A percentile compares a stretch with the other conserved stretches of the same genome.
Evolutionary conservation across 192 early-diverging fungal species (phyloP).

Genomic region (Backusella morwellensis): DNA sequence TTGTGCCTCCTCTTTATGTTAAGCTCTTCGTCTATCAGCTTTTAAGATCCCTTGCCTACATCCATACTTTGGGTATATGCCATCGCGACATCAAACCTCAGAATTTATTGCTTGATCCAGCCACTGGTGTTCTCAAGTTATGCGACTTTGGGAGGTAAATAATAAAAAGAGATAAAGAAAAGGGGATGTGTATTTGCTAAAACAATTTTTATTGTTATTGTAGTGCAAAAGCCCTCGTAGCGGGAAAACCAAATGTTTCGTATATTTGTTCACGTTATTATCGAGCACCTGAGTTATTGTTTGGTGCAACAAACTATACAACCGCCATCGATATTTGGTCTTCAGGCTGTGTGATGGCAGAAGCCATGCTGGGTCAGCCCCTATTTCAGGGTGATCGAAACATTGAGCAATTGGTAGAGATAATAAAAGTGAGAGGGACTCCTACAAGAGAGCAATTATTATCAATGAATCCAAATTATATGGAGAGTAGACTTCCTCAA

Average conservation of each 20-base stretch:
- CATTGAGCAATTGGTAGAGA: slow-evolving; percentile 98
- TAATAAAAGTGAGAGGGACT: slow-evolving; percentile 98
- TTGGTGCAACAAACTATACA: slow-evolving; percentile 92
- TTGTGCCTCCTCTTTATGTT: slow-evolving; percentile 89
- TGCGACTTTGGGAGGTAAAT: slow-evolving; percentile 86
- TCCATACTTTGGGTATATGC: slow-evolving; percentile 97
- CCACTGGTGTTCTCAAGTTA: slow-evolving; percentile 89
- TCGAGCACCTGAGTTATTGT: slow-evolving; percentile 95
- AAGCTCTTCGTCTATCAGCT: slow-evolving; percentile 99
- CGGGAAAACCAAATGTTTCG: slow-evolving; percentile 97
- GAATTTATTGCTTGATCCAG: slow-evolving; percentile 91
- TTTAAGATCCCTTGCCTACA: slow-evolving; percentile 95
- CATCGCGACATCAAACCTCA: slow-evolving; percentile 99
- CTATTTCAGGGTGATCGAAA: slow-evolving; percentile 97
- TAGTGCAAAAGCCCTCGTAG: slow-evolving; percentile 92
- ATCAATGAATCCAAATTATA: slow-evolving; percentile 98
- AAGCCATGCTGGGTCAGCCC: slow-evolving; percentile 90
- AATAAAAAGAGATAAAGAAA: not conserved
- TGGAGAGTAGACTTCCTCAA: slow-evolving; percentile 96
- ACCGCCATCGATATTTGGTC: slow-evolving; percentile 94
- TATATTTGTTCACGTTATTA: slow-evolving; percentile 99
- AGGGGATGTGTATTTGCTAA: not conserved
- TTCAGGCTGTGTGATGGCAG: slow-evolving; percentile 95
- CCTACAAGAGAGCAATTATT: slow-evolving; percentile 93
- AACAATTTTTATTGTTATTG: slow-evolving; percentile 27